phyloP scores from a whole-genome alignment of 257 asterid genomes.

The Cynanchum wilfordii region DNA sequence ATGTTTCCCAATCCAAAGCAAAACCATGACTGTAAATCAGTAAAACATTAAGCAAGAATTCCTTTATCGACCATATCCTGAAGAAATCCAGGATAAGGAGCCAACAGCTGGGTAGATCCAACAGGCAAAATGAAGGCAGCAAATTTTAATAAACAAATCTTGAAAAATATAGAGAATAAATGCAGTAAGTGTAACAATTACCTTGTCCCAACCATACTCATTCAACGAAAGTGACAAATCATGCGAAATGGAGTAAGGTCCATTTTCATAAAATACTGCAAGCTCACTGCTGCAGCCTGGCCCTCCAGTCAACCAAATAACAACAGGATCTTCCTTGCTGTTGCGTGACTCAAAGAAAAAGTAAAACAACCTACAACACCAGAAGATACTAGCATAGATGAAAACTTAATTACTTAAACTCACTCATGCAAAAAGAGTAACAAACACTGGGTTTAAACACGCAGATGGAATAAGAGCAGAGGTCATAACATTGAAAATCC shows the following conservation, averaged over 20 bases:
- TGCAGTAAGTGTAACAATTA: neutral
- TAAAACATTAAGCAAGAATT: neutral
- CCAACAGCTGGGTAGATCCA: neutral
- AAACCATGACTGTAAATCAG: neutral
- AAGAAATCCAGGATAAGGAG: neutral
- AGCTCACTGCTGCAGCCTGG: slow-evolving; percentile 97
- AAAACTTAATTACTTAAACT: neutral
- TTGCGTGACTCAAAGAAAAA: slow-evolving; percentile 87
- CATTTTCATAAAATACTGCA: slow-evolving; percentile 92
- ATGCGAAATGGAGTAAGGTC: slow-evolving; percentile 66
- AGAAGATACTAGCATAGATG: neutral
- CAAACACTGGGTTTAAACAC: neutral
- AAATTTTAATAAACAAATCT: neutral
- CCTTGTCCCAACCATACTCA: slow-evolving; percentile 67
- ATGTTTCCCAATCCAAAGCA: neutral
- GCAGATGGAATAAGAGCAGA: neutral
- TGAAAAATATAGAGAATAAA: neutral
- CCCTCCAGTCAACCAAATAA: slow-evolving; percentile 95
- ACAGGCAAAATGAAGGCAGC: neutral
- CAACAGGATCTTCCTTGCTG: slow-evolving; percentile 70
- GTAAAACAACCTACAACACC: slow-evolving; percentile 64
- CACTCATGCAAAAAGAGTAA: neutral
- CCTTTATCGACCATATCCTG: neutral
- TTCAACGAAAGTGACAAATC: slow-evolving; percentile 69
- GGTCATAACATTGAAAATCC: neutral